phyloP scores from a whole-genome alignment of 331 rosid genomes.

The Malus hybrid region DNA sequence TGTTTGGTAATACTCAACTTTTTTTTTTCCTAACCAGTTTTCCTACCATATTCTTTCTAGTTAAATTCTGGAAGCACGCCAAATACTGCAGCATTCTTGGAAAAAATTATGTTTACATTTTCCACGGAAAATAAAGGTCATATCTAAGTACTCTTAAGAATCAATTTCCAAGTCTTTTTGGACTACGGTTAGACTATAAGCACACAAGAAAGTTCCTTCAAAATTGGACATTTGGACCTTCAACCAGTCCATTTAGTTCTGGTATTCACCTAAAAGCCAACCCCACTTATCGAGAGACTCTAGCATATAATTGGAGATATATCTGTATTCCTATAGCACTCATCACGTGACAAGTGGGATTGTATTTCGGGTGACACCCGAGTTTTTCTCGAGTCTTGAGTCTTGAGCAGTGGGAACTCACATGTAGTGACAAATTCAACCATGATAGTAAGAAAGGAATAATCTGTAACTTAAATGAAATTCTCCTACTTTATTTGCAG shows the following conservation, averaged over 20 bases:
- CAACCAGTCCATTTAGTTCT: background rate
- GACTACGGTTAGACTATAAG: background rate
- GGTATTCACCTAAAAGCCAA: background rate
- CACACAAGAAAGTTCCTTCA: too few species aligned
- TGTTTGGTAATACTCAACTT: background rate
- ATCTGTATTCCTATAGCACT: background rate
- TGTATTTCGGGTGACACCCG: background rate
- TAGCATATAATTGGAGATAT: background rate
- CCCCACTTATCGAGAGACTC: background rate
- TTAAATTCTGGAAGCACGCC: background rate
- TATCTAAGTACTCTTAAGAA: background rate
- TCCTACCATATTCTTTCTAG: background rate
- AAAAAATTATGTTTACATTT: background rate
- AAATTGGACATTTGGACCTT: too few species aligned
- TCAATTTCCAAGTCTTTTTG: constrained; percentile 4
- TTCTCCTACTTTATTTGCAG: too few species aligned
- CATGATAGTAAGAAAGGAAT: background rate
- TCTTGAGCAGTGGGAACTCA: background rate
- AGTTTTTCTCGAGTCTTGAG: background rate
- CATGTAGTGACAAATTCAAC: too few species aligned
- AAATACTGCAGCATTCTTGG: background rate
- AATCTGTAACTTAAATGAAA: too few species aligned
- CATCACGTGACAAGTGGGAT: background rate
- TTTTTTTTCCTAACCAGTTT: background rate
- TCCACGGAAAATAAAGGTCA: too few species aligned